phyloP scores from a whole-genome alignment of 202 grass and related monocot species.

The Panicum hallii region DNA sequence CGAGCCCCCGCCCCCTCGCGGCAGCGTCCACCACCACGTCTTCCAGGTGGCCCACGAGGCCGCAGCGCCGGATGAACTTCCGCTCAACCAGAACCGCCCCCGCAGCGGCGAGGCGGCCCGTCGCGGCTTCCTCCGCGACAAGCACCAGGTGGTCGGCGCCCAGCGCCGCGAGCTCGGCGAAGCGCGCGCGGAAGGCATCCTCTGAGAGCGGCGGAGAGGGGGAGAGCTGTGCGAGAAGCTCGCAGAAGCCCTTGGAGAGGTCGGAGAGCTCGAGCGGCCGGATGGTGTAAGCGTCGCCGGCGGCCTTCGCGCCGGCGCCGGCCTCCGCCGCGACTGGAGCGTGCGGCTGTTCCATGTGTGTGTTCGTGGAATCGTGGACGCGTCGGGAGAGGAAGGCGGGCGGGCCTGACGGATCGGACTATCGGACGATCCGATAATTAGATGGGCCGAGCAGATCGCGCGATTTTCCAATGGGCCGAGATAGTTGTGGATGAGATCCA shows the following conservation, averaged over 20 bases:
- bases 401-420: neutral
- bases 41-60: constrained; percentile 78
- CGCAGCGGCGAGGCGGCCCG: constrained; percentile 48
- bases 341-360: constrained; percentile 27
- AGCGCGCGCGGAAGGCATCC: constrained; percentile 56
- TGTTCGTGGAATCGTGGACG: neutral
- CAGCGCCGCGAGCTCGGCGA: constrained; percentile 67
- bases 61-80: constrained; percentile 84
- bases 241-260: constrained; percentile 61
- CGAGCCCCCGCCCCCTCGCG: constrained; percentile 61
- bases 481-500: neutral
- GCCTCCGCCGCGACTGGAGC: neutral
- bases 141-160: constrained; percentile 75
- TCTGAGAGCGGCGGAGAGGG: constrained; percentile 50
- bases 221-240: constrained; percentile 74
- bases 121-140: constrained; percentile 59
- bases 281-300: constrained; percentile 46
- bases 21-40: constrained; percentile 81
- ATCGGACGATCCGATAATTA: neutral
- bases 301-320: neutral
- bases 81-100: constrained; percentile 74
- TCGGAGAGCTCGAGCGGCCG: constrained; percentile 65
- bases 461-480: neutral
- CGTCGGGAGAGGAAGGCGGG: too few relatives aligned
- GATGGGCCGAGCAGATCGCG: neutral